A percentile compares a stretch with the other conserved stretches of the same genome.
Evolutionary conservation across 306 rosid genomes (phyloP).

Genomic region (Amphicarpaea edgeworthii): DNA sequence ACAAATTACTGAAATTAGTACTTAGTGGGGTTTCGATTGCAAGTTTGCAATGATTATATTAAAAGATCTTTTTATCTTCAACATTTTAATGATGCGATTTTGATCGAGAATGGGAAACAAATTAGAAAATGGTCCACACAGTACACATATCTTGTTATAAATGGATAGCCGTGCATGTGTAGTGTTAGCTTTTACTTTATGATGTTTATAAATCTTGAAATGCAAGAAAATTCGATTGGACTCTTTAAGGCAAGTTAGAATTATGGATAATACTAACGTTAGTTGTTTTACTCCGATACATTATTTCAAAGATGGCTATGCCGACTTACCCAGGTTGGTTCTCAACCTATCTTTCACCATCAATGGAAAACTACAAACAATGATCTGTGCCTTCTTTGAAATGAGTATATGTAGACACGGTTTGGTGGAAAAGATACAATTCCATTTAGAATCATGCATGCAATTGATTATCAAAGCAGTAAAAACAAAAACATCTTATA

Average conservation of each 20-base stretch:
- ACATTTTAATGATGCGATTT: slow-evolving; percentile 7
- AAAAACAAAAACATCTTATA: too few relatives aligned
- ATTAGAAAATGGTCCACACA: not conserved
- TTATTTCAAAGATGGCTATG: slow-evolving; percentile 26
- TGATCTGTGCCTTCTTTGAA: not conserved
- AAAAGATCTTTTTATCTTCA: not conserved
- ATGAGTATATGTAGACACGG: not conserved
- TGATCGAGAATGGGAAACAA: not conserved
- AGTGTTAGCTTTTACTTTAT: not conserved
- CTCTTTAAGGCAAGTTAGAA: not conserved
- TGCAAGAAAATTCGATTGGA: not conserved
- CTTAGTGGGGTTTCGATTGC: not conserved
- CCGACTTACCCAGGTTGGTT: not conserved
- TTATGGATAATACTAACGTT: not conserved
- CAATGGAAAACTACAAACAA: not conserved
- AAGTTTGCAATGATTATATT: not conserved
- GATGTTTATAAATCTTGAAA: not conserved
- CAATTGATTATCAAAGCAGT: not conserved
- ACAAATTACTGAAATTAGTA: too few relatives aligned
- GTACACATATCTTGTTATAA: not conserved
- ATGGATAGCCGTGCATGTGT: slow-evolving; percentile 8
- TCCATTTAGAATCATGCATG: not conserved
- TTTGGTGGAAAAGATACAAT: not conserved
- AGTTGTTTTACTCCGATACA: not conserved
- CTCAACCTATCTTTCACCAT: slow-evolving; percentile 24